Evolutionary conservation across 768 basidiomycete genomes (phyloP).

Genomic region (Panellus pusillus): DNA sequence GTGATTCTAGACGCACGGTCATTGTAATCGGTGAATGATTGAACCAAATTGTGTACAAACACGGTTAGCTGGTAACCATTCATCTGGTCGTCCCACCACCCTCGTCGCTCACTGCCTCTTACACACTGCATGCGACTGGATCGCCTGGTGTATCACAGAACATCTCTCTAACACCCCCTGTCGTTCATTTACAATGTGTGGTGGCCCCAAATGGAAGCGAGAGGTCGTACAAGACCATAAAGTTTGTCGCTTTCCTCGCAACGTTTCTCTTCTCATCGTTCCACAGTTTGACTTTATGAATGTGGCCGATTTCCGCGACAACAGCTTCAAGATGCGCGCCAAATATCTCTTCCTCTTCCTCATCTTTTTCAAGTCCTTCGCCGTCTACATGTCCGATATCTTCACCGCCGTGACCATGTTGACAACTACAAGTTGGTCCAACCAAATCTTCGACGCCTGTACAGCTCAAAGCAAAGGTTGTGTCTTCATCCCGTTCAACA

Average conservation of each 20-base stretch:
- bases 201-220: conserved; percentile 90
- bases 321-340: conserved; percentile 76
- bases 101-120: conserved; percentile 19
- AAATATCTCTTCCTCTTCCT: conserved; percentile 95
- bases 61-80: conserved; percentile 20
- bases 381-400: conserved; percentile 96
- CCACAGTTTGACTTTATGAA: conserved; percentile 95
- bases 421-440: conserved; percentile 86
- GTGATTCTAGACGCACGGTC: too few relatives aligned
- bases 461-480: conserved; percentile 53
- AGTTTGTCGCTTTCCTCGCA: conserved; percentile 43
- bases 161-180: conserved; percentile 22
- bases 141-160: conserved; percentile 37
- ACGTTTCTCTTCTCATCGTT: background rate
- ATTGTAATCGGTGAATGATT: too few relatives aligned
- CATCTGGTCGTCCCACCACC: conserved; percentile 26
- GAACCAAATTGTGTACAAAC: background rate
- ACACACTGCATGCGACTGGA: conserved; percentile 49
- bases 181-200: conserved; percentile 51
- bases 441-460: conserved; percentile 84
- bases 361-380: conserved; percentile 91
- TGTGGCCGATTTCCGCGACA: conserved; percentile 87
- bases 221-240: conserved; percentile 98
- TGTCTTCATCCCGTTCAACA: conserved; percentile 81
- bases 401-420: conserved; percentile 98